Percentiles rank a stretch among this genome's conserved stretches.
Evolutionary conservation across 2,329 filamentous ascomycete genomes (phyloP).

Genomic region (Pestalotiopsis fici): DNA sequence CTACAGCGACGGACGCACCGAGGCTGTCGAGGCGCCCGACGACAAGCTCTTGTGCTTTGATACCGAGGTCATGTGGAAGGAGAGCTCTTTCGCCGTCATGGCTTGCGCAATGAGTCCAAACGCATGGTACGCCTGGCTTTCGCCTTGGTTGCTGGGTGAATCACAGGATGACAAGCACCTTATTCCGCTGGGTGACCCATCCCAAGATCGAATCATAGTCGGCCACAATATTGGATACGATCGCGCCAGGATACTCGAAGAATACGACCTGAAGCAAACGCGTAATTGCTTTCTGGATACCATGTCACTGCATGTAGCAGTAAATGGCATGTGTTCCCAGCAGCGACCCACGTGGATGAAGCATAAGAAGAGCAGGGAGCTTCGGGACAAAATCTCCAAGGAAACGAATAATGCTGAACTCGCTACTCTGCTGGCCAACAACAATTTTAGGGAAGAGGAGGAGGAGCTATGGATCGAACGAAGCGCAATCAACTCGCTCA

Average conservation of each 20-base stretch:
- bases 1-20: conserved; percentile 68
- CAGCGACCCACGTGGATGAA: conserved; percentile 98
- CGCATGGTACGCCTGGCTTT: conserved; percentile 97
- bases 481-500: conserved; percentile 91
- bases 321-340: conserved; percentile 98
- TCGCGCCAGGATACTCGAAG: conserved; percentile 81
- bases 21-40: conserved; percentile 74
- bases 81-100: conserved; percentile 92
- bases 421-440: conserved; percentile 67
- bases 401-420: conserved; percentile 73
- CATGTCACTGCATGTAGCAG: conserved; percentile 96
- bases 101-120: conserved; percentile 88
- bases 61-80: conserved; percentile 95
- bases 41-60: conserved; percentile 89
- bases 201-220: conserved; percentile 74
- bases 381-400: conserved; percentile 76
- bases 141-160: conserved; percentile 89
- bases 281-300: conserved; percentile 90
- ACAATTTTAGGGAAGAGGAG: conserved; percentile 74
- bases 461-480: conserved; percentile 94
- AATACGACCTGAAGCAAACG: conserved; percentile 83
- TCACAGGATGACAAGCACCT: conserved; percentile 76
- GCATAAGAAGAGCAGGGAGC: conserved; percentile 85
- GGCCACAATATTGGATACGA: conserved; percentile 98
- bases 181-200: conserved; percentile 81